Evolutionary conservation across 2,329 filamentous ascomycete genomes (phyloP).

Genomic region (Exophiala sp.): DNA sequence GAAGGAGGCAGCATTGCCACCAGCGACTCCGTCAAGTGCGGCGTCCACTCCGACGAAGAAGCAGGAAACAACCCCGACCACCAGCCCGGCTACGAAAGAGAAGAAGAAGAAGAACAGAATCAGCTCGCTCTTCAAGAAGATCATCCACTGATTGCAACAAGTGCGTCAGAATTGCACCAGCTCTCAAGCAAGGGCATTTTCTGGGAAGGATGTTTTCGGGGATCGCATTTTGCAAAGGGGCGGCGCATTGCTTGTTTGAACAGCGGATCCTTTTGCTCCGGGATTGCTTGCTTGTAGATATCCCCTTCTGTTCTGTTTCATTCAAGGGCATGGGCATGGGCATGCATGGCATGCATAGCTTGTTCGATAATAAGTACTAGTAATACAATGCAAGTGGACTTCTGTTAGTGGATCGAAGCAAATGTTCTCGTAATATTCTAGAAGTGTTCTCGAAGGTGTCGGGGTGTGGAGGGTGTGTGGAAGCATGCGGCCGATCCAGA

Average conservation of each 20-base stretch:
- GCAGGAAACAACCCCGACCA: constrained; percentile 30
- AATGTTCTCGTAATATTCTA: constrained; percentile 24
- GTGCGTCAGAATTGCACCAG: neutral
- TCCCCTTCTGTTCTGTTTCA: constrained; percentile 22
- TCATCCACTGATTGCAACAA: constrained; percentile 38
- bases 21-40: constrained; percentile 7
- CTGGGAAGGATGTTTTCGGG: neutral
- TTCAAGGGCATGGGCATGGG: constrained; percentile 10
- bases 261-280: constrained; percentile 17
- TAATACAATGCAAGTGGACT: constrained; percentile 5
- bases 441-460: constrained; percentile 17
- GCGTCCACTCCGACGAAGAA: constrained; percentile 22
- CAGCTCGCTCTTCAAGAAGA: constrained; percentile 58
- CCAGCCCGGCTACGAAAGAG: constrained; percentile 37
- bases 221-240: constrained; percentile 21
- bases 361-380: constrained; percentile 7
- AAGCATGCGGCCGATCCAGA: neutral
- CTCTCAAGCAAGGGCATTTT: neutral
- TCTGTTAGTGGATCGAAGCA: neutral
- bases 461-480: constrained; percentile 2
- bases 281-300: constrained; percentile 25
- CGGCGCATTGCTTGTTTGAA: constrained; percentile 22
- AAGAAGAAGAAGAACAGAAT: constrained; percentile 64
- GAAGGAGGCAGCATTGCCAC: constrained; percentile 4
- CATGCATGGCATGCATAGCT: too few relatives aligned